phyloP scores from a whole-genome alignment of 2,329 filamentous ascomycete species.

The Ascochyta rabiei region DNA sequence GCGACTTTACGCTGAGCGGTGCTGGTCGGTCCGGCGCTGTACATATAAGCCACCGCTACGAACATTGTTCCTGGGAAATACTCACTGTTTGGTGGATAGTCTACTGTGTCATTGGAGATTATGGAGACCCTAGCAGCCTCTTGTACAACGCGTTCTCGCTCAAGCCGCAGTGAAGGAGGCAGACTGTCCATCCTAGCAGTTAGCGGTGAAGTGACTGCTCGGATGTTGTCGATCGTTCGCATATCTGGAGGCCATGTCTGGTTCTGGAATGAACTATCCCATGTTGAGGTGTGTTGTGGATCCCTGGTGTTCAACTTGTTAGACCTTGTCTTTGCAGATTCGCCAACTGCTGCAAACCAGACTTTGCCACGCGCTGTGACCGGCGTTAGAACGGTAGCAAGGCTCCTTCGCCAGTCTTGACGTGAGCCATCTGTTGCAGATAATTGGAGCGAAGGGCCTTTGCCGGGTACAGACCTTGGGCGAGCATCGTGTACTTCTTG shows the following conservation, averaged over 20 bases:
- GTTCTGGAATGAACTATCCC: not conserved
- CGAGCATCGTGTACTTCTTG: conserved; percentile 13
- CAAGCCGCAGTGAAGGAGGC: not conserved
- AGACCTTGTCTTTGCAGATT: conserved; percentile 1
- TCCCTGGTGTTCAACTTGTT: conserved; percentile 2
- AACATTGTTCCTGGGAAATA: not conserved
- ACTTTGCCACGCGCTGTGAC: not conserved
- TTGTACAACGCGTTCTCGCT: conserved; percentile 3
- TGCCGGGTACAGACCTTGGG: conserved; percentile 11
- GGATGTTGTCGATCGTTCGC: not conserved
- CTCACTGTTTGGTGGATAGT: conserved; percentile 14
- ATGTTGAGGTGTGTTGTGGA: not conserved
- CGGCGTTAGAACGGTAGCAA: not conserved
- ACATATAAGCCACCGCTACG: not conserved
- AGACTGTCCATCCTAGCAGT: conserved; percentile 8
- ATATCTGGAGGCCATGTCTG: not conserved
- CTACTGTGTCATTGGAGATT: not conserved
- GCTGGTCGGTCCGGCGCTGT: conserved; percentile 37
- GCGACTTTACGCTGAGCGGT: conserved; percentile 28
- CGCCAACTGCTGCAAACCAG: not conserved
- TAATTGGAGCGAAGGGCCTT: not conserved
- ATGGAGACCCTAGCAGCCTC: not conserved
- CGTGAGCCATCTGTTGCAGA: not conserved
- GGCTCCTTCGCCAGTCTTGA: not conserved
- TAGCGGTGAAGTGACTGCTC: not conserved